phyloP scores from a whole-genome alignment of 495 filamentous ascomycete species.

The Aspergillus avenaceus region DNA sequence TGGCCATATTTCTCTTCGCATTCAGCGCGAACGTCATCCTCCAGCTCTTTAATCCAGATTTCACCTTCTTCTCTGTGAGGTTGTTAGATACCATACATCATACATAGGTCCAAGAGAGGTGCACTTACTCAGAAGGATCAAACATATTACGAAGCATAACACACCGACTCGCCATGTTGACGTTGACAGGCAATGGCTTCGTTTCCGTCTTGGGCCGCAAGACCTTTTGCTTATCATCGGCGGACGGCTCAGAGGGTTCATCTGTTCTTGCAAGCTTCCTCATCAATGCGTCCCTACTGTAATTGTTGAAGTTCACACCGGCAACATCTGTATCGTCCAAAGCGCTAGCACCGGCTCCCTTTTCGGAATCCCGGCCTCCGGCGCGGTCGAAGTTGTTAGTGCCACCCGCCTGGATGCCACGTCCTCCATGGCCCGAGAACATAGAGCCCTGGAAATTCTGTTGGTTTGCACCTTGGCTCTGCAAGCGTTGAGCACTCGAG shows the following conservation, averaged over 20 bases:
- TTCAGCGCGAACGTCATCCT: slow-evolving; percentile 90
- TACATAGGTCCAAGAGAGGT: not conserved
- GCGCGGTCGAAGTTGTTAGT: slow-evolving; percentile 86
- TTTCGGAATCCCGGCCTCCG: slow-evolving; percentile 85
- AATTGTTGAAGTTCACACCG: slow-evolving; percentile 99
- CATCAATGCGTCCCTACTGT: slow-evolving; percentile 96
- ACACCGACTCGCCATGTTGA: slow-evolving; percentile 91
- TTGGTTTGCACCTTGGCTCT: slow-evolving; percentile 66
- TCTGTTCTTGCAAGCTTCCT: slow-evolving; percentile 95
- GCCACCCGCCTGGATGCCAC: slow-evolving; percentile 78
- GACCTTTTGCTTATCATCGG: slow-evolving; percentile 64
- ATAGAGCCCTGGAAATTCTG: slow-evolving; percentile 87
- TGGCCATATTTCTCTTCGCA: slow-evolving; percentile 95
- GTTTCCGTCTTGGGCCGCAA: slow-evolving; percentile 76
- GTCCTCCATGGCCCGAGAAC: slow-evolving; percentile 88
- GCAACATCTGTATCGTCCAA: slow-evolving; percentile 97
- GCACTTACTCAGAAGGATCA: slow-evolving; percentile 79
- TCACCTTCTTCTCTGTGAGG: slow-evolving; percentile 74
- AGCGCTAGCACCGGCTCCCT: slow-evolving; percentile 86
- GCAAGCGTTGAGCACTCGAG: slow-evolving; percentile 89
- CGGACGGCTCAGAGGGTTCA: slow-evolving; percentile 62
- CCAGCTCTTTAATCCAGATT: slow-evolving; percentile 85
- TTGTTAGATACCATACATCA: slow-evolving; percentile 37
- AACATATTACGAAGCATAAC: slow-evolving; percentile 96
- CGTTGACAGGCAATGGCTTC: slow-evolving; percentile 77